Conservation (phyloP, 2,329 filamentous ascomycete species). For the Parafenestella ontariensis region DNA sequence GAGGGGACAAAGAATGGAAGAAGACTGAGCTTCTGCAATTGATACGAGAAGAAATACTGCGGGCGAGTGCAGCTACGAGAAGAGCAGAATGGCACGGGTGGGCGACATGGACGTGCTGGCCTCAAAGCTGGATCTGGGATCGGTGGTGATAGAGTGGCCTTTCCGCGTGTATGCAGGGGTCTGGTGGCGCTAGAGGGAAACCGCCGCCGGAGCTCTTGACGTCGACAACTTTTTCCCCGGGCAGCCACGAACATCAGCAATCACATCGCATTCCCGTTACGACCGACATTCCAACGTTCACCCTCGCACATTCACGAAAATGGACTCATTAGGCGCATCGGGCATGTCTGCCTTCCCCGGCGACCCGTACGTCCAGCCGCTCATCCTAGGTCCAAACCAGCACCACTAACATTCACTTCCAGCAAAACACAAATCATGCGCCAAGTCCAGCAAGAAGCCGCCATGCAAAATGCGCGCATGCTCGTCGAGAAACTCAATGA, state of each 20-base stretch:
- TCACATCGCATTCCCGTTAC: slow-evolving; percentile 4
- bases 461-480: slow-evolving; percentile 59
- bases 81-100: slow-evolving; percentile 30
- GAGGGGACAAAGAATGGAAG: slow-evolving; percentile 35
- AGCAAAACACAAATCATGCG: slow-evolving; percentile 57
- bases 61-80: slow-evolving; percentile 25
- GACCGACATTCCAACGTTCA: not conserved
- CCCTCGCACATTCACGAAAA: slow-evolving; percentile 15
- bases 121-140: slow-evolving; percentile 14
- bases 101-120: slow-evolving; percentile 35
- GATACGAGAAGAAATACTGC: slow-evolving; percentile 18
- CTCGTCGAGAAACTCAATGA: slow-evolving; percentile 64
- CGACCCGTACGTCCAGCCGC: slow-evolving; percentile 39
- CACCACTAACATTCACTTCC: slow-evolving; percentile 2
- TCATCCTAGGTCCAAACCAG: not conserved
- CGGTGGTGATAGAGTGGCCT: slow-evolving; percentile 42
- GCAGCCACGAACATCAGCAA: not conserved
- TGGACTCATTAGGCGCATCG: slow-evolving; percentile 42
- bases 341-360: slow-evolving; percentile 37
- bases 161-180: slow-evolving; percentile 39
- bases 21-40: slow-evolving; percentile 36
- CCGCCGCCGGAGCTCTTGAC: slow-evolving; percentile 30
- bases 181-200: slow-evolving; percentile 24
- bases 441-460: slow-evolving; percentile 61
- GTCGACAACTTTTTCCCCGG: slow-evolving; percentile 34